Conservation (phyloP, 495 filamentous ascomycete genomes). For the Aspergillus baeticus region DNA sequence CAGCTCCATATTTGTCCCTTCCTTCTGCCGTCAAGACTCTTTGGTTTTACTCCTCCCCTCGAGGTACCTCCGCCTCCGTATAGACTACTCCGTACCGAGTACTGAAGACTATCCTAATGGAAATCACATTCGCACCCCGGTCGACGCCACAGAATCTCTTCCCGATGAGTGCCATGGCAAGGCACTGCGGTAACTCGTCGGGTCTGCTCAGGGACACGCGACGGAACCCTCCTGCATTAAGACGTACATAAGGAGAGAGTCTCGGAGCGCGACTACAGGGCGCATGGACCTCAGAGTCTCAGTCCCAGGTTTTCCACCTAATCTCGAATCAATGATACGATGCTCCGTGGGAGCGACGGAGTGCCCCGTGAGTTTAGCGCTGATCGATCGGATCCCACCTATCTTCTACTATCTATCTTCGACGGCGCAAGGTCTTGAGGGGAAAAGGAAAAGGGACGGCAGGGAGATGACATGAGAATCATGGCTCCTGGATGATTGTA, state of each 20-base stretch:
- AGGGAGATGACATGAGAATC: constrained; percentile 6
- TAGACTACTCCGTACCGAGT: not conserved
- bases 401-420: not conserved
- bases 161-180: not conserved
- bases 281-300: not conserved
- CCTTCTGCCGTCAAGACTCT: no score
- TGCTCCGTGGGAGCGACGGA: constrained; percentile 5
- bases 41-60: no score
- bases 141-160: not conserved
- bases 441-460: not conserved
- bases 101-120: not conserved
- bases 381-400: constrained; percentile 16
- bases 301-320: not conserved
- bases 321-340: not conserved
- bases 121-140: not conserved
- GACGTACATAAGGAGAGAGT: not conserved
- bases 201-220: not conserved
- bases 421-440: not conserved
- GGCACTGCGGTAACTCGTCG: not conserved
- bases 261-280: not conserved
- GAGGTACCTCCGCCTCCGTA: no score
- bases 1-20: not conserved
- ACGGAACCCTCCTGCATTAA: constrained; percentile 4
- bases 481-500: not conserved
- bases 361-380: constrained; percentile 11